Base-by-base conservation (phyloP, 805 yeast genomes). In the Wickerhamiella azymoides region DNA sequence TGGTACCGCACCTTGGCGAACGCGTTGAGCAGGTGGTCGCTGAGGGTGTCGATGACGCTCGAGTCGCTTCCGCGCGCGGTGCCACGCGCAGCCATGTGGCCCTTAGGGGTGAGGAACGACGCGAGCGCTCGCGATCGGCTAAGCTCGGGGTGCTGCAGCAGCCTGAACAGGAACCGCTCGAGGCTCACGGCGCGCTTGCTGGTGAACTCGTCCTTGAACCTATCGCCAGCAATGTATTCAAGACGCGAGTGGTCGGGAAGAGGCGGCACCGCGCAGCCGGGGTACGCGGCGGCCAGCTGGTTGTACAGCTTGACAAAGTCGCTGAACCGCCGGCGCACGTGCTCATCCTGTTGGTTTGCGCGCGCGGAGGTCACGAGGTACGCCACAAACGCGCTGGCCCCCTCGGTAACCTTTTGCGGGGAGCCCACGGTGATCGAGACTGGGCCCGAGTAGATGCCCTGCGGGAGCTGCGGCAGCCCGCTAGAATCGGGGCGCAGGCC, bases 11-110 rank as follows among this genome's bases (percentile, higher is more conserved):
- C 79, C 41, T 84, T 79, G 47, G 89, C 80, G 57, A 89, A 84
- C n/a, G 94, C 94, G 58, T 89, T 89, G 80, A 89, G 82, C 37
- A 92, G 77, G 2, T 83, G 80, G 58, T 89, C 98, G 0, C 94
- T 79, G n/a, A 89, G 71, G 11, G 84, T 77, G 43, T 92, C 98
- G 50, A 76, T 73, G 37, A 74, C 73, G 24, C 73, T 74, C 5
- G 64, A 68, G 60, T 45, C 47, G 14, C 17, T 14, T 2, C 21
- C 28, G 5, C 36, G 27, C n/a, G 30, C 33, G 6, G n/a, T 10
- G 11, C 27, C 11, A 9, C 40, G 40, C 16, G 42, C 39, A 13
- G 38, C 48, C 9, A 27, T 14, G 16, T 39, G 36, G 36, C 41
- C 48, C 18, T 46, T 45, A 2, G 83, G 73, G 54, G 83, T 86